Base-by-base conservation (phyloP, 805 yeast species). In the Spathaspora boniae region DNA sequence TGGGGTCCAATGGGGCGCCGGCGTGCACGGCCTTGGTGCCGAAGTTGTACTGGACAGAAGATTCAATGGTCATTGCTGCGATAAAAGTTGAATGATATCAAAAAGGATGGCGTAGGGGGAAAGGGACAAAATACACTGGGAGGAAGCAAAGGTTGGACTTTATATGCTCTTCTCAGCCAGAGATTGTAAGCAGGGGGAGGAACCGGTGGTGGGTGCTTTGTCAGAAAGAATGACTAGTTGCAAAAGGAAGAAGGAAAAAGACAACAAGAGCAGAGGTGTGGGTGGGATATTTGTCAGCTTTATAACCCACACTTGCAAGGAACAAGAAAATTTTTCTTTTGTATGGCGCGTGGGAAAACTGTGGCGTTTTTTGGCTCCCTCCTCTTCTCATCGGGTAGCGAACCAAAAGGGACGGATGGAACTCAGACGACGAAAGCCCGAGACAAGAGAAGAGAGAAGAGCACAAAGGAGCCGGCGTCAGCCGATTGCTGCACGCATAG, bases 11-110 rank as follows among this genome's bases (percentile, higher is more conserved):
- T 27, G 70, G 72, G 12, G 88, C 73, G 45, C 95, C 95, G 20
- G 84, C 83, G 62, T 86, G 95, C 49, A 86, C 82, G 38, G 95
- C 95, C 52, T 71, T 72, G 36, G 95, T 86, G 40, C 83, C 89
- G 54, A 86, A 86, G 11, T 71, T 72, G 60, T 54, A 65, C 38
- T 56, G 45, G 17, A 48, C 25, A 15, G 44, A 26, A 34, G 40
- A 39, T 38, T 63, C 65, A 45, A 62, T 61, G 28, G 75, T 68
- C 75, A 70, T 68, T 32, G 23, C 39, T 17, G 32, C 19, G 30
- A 36, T 36, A 36, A 26, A 36, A 36, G 40, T 36, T 36, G 40
- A 36, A 32, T 37, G 21, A 37, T 37, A 37, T 37, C 27, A 29
- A 26, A 17, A n/a, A 16, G 28, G 26, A 35, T 16, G 12, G 34